Evolutionary conservation across 2,329 filamentous ascomycete species (phyloP), one percentile per base, ranked within the genome.

Genomic region (Claviceps cyperi): DNA sequence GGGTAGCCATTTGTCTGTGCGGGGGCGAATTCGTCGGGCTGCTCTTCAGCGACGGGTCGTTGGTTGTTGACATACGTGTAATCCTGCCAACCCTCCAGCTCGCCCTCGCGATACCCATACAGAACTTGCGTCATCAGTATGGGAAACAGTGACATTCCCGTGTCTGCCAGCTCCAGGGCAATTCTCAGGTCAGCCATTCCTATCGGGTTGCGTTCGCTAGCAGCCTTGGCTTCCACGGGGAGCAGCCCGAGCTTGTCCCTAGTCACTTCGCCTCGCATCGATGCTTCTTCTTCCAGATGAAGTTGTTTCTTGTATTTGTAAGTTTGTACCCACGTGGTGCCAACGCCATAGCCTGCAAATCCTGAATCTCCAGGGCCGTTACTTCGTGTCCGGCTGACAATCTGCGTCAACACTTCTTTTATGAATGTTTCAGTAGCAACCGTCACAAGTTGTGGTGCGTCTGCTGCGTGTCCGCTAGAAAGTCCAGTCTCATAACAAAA

Each of bases 121-220:
- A 83, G 70, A 44, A 95, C 79, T 49, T 80, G 75, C 41, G 84
- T 81, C 28, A 80, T 76, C 38, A 94, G 71, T 22, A 87, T 73
- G 0, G 86, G 87, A 68, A 92, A 90, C 53, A 86, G 81, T 9
- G 81, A 80, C 54, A 94, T 74, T 52, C 86, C 83, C 24, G 77
- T 79, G 49, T 92, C 86, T 13, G 84, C 81, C 55, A 95, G 75
- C 52, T 85, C 79, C 15, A 94, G 65, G 0, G 86, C 81, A 3
- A 95, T 70, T 38, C 84, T 77, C 46, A 96, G 66, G 63, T 96
- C 91, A 17, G 82, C 80, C 68, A 91, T 83, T 14, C 81, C 81
- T 1, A 96, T 67, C 1, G 86, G 80, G 5, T 81, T 77, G 39
- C 88, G 75, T 57, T 84, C 80, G 50, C 78, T 78, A 15, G 84